Base-by-base conservation (phyloP, 148 eudicot species). In the Cornus suecica region DNA sequence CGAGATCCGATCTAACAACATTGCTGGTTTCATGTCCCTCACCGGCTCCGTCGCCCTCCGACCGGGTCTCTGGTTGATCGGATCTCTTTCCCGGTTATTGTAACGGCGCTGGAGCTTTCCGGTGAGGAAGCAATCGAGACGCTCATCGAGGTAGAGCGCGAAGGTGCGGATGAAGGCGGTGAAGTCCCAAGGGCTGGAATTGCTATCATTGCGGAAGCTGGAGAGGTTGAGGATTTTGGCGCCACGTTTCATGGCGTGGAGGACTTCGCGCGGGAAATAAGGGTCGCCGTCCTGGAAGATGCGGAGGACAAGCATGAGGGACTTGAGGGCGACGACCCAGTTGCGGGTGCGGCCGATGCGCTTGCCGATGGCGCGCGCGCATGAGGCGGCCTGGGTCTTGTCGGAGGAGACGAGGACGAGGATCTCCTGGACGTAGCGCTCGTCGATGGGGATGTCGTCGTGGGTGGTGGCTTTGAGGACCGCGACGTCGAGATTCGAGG, bases 261-360 rank as follows among this genome's bases (percentile, higher is more conserved):
- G 92, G 68, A 92, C 90, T 56, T 94, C 98, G 29, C 93, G 77
- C 2, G 97, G 97, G 80, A 94, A 94, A 76, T 94, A 90, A 29
- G 97, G 98, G 71, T 94, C 98, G 2, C 97, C 98, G 65, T 92
- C 96, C 45, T 94, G 98, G 78, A 94, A 92, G 10, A 89, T 80
- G 6, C 98, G 79, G 0, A 92, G 86, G 20, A 94, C 86, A 32
- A 94, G 85, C 86, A 90, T 86, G 5, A 90, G 74, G 2, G 96
- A 89, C 48, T 92, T 94, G 23, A 90, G 66, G 20, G 97, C 97
- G 23, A 94, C 97, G 45, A 91, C 80, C 94, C 97, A 94, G 65
- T 84, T 94, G 8, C 90, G 80, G 0, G 99, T 94, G 37, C 99
- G 81, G 9, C 90, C 90, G 1, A 94, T 87, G 25, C 96, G 90